Evolutionary conservation across 2,329 filamentous ascomycete species (phyloP), one percentile per base, ranked within the genome.

Genomic region (Aureobasidium sp.): DNA sequence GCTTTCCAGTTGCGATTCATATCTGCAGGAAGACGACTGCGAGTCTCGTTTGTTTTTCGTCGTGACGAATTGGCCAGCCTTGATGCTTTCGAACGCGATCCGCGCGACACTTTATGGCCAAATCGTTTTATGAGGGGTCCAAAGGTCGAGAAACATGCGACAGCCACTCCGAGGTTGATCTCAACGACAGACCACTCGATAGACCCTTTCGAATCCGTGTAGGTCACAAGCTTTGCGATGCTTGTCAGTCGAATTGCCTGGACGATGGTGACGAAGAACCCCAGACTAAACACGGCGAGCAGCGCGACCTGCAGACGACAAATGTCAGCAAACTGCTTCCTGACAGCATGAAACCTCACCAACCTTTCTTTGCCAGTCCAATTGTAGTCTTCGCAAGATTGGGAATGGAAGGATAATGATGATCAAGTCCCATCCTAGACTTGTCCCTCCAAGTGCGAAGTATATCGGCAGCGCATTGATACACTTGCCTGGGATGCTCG

Each of bases 351-450:
- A 11, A 5, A 21, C 29, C 17, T 29, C 7, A 40, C 50, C 25
- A 6, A 54, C 50, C 50, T 54, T 54, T 54, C 37, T 54, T 10
- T 40, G 50, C 23, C n/a, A 54, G 17, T 54, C 50, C 3, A 54
- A 35, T 23, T 54, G 50, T 1, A 54, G 50, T 19, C 50, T 40
- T n/a, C 37, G 33, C 33, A 54, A 31, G 23, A 54, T 54, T 13
- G 50, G 50, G 6, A 42, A 54, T 0, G 50, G 50, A 2, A 54
- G 25, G 50, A 42, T 19, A 17, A 54, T 54, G 50, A 54, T 54
- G 9, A 54, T 33, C 37, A 54, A 21, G 10, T 54, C 50, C 50
- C 50, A 54, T 19, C 50, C 37, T 23, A 54, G 17, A 54, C 50
- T 54, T 21, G 37, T 54, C 11, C 50, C 50, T 7, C 50, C 35